Percentiles rank a stretch among this genome's conserved stretches.
Conservation (phyloP, 805 yeast genomes). For the Yamadazyma endophytica region DNA sequence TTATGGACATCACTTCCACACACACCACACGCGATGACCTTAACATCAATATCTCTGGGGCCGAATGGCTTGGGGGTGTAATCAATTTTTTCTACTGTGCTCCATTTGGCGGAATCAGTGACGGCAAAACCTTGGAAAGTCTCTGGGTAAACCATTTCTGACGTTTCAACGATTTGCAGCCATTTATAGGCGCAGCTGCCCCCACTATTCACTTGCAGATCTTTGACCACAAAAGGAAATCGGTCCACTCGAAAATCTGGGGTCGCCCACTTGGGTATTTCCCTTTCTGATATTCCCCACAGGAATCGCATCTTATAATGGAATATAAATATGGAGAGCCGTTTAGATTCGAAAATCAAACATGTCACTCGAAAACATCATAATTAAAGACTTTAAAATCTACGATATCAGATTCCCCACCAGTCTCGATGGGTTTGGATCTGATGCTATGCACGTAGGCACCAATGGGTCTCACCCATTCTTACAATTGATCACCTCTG, state of each 20-base stretch:
- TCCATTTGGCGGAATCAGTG: slow-evolving; percentile 21
- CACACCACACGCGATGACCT: slow-evolving; percentile 58
- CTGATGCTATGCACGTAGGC: slow-evolving; percentile 39
- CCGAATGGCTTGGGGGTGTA: slow-evolving; percentile 21
- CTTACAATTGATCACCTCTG: slow-evolving; percentile 24
- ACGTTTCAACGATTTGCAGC: too few relatives aligned
- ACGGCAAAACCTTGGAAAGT: slow-evolving; percentile 29
- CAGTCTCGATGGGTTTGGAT: slow-evolving; percentile 33
- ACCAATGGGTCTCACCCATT: slow-evolving; percentile 42
- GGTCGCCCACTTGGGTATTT: too few relatives aligned
- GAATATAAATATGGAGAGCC: too few relatives aligned
- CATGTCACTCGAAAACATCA: slow-evolving; percentile 6
- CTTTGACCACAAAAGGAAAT: neutral
- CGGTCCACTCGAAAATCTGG: too few relatives aligned
- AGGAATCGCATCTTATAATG: too few relatives aligned
- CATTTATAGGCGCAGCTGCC: neutral
- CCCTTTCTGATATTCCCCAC: too few relatives aligned
- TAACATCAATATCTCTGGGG: slow-evolving; percentile 47
- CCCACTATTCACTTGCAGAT: neutral
- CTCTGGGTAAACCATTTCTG: slow-evolving; percentile 15
- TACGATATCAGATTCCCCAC: slow-evolving; percentile 36
- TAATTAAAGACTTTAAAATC: slow-evolving; percentile 23
- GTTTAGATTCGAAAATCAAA: too few relatives aligned
- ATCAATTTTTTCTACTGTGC: slow-evolving; percentile 20
- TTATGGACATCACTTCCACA: slow-evolving; percentile 61